Evolutionary conservation across 345 rosid species (phyloP), one percentile per base, ranked within the genome.

Genomic region (Lepidium sativum): DNA sequence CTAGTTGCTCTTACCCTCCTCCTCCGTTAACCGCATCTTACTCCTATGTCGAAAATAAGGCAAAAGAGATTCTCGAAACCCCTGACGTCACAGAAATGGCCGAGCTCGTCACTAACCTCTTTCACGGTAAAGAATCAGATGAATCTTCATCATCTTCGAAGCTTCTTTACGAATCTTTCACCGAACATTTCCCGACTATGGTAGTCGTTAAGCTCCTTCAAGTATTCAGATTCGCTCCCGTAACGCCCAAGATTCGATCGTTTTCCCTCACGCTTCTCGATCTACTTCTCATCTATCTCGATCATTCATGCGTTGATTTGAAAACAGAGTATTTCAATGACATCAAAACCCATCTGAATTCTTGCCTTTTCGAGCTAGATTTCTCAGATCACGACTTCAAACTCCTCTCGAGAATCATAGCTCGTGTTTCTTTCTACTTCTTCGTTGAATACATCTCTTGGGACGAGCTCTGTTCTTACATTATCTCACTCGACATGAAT

Each of bases 1-100:
- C 63, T 43, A 61, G 56, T 8, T 25, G 62, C 5, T 70, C 74
- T 6, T 17, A 53, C 54, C 73, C 73, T 9, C 29, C 66, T 50
- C 73, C 73, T 11, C 60, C 60, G 5, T 18, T 15, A 27, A 40
- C 54, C 14, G 13, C 54, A 53, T 62, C 61, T 4, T 25, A 25
- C 1, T 1, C 0, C 34, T 38, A 44, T 63, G 0, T 70, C 69
- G 41, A n/a, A 0, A 5, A 0, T 4, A 9, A 35, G 14, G 50
- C 63, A 0, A 54, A 9, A 25, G 43, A 63, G 57, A 63, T 55
- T n/a, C 69, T 71, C 58, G 69, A 35, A 20, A 47, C 37, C 16
- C 4, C 1, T 12, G 38, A 71, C 35, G 0, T 39, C 35, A 39
- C 51, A 18, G 38, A 4, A 9, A n/a, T 62, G 3, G 13, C 58